A percentile compares a stretch with the other conserved stretches of the same genome.
Conservation (phyloP, 345 rosid species). For the Eucalyptus regnans region DNA sequence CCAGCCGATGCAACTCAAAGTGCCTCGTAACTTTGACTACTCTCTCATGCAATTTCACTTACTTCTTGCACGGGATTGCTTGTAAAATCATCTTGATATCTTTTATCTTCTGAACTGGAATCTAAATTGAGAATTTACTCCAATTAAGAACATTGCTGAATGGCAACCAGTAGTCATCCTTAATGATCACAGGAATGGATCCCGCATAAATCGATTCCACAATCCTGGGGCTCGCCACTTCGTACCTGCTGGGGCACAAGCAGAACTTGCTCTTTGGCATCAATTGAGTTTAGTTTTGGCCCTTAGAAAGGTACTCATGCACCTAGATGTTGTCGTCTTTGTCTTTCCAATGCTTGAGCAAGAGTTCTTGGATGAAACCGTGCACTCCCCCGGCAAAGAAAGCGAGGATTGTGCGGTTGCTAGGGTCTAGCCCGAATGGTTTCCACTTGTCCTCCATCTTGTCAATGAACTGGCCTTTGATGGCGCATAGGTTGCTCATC, state of each 20-base stretch:
- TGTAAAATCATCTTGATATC: constrained; percentile 29
- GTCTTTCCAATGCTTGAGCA: constrained; percentile 57
- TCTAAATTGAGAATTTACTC: neutral
- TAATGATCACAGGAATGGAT: neutral
- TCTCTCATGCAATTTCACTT: constrained; percentile 20
- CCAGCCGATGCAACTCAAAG: constrained; percentile 39
- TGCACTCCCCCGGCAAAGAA: constrained; percentile 70
- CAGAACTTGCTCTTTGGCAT: constrained; percentile 47
- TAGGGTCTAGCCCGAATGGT: constrained; percentile 8
- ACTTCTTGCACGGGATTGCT: constrained; percentile 15
- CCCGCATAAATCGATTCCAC: neutral
- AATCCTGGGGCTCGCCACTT: neutral
- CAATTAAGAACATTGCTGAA: neutral
- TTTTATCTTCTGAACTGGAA: neutral
- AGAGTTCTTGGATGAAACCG: constrained; percentile 28
- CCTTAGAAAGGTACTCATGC: constrained; percentile 14
- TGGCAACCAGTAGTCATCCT: neutral
- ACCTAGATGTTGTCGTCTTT: constrained; percentile 48
- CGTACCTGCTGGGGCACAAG: neutral
- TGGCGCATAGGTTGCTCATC: constrained; percentile 34
- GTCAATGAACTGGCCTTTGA: neutral
- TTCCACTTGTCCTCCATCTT: constrained; percentile 27
- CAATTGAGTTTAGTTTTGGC: constrained; percentile 13
- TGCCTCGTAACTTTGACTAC: constrained; percentile 24
- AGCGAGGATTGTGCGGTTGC: constrained; percentile 31